Evolutionary conservation across 345 rosid species (phyloP), one percentile per base, ranked within the genome.

Genomic region (Hypericum androsaemum): DNA sequence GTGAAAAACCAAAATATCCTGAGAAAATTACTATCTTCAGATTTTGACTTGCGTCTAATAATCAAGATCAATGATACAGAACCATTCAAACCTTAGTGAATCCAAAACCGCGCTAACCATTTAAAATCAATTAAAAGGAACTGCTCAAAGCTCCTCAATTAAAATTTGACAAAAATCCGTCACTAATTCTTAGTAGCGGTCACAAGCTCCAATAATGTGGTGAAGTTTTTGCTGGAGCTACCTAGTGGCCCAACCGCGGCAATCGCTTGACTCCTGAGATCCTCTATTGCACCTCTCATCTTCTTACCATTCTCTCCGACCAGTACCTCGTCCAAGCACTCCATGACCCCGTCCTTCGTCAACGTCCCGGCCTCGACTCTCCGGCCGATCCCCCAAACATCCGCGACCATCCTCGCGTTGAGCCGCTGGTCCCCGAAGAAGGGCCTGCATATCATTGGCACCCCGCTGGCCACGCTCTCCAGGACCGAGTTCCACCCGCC

Each of bases 361-460:
- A 77, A 28, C 2, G n/a, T 55, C 12, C 71, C 80, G n/a, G 72
- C 80, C 7, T 81, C 77, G 37, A 84, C 16, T 37, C 58, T 66
- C 43, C 78, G 13, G 37, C 97, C 95, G 3, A 77, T 66, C 47
- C 51, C 52, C 95, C 94, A 83, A 6, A 80, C 71, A 12, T 74
- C 68, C 39, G 67, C 64, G 16, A 74, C 52, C 22, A 62, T 74
- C 62, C 84, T 75, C 1, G 86, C 68, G 46, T 81, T 79, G 16
- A 70, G 69, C 47, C 5, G 53, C 48, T 86, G 88, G 73, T 89
- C 97, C 12, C 74, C 70, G 39, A 80, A 81, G 54, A 67, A 58
- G 0, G 94, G 83, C 32, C 75, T 72, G 11, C 90, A 89, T 43
- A 89, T 78, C 95, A 86, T 74, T 0, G 94, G 89, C n/a, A 77